These are phyloP conservation scores for Leucosporidium scottii DNA, from an alignment of 768 basidiomycete genomes.

Conservation along the genomic window DNA sequence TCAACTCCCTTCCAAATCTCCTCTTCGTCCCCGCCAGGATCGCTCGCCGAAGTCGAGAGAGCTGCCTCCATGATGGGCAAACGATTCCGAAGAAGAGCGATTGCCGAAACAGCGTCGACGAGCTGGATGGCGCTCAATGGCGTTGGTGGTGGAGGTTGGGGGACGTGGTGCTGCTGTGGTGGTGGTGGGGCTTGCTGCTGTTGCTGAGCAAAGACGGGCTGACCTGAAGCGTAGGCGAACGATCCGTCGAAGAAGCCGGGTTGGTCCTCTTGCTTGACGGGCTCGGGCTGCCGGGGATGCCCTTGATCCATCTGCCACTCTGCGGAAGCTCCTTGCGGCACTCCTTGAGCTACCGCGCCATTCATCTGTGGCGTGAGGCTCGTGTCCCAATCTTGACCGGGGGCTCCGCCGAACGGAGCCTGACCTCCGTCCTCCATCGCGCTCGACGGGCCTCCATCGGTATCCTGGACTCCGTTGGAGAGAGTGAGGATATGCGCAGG, in stretches of 20 bases:
- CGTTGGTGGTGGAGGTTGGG: not conserved
- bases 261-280: not conserved
- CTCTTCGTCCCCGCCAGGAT: conserved; percentile 28
- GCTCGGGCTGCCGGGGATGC: not conserved
- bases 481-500: conserved; percentile 26
- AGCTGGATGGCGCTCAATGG: not conserved
- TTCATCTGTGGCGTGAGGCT: not conserved
- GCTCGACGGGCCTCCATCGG: too few species aligned
- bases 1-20: conserved; percentile 35
- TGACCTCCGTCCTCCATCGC: too few species aligned
- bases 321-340: not conserved
- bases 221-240: too few species aligned
- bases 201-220: not conserved
- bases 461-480: not conserved
- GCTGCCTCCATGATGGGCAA: conserved; percentile 32
- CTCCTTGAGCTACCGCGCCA: not conserved
- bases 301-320: not conserved
- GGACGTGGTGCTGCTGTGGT: not conserved
- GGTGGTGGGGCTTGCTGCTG: not conserved
- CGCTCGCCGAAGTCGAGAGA: conserved; percentile 16
- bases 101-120: conserved; percentile 10
- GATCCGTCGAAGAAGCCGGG: not conserved
- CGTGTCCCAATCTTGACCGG: too few species aligned
- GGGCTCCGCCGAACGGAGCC: too few species aligned
- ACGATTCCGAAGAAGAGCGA: conserved; percentile 24